Evolutionary conservation across 108 stramenopile species (phyloP), one percentile per base, ranked within the genome.

Genomic region (Mediolabrus comicus): DNA sequence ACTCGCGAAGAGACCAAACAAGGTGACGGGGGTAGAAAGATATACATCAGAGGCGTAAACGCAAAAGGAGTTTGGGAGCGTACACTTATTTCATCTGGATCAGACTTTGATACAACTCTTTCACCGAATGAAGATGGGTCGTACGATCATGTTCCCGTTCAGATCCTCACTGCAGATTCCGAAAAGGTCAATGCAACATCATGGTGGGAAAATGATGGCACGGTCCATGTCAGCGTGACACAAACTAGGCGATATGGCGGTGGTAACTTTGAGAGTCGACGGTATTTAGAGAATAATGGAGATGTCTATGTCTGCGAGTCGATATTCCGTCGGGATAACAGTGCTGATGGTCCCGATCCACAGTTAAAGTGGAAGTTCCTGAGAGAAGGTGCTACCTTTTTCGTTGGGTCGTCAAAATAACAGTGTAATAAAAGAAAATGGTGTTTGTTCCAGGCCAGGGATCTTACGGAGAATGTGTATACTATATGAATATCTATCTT

Each of bases 191-290:
- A 74, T 43, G 86, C 82, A 6, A 87, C 90, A 67, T 72, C 83
- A 3, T 92, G 92, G 92, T 92, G 92, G 89, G 87, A 90, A 65
- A 65, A 83, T 25, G 52, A 79, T 10, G 89, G 92, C 16, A 81
- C 79, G 2, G 75, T 83, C 7, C 92, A 92, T 52, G 70, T 77
- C n/a, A 86, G 86, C 4, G 87, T 83, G 84, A 74, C 89, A 64
- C 73, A 74, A 25, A 86, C 87, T 10, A 83, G 67, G 34, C 85
- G 84, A 60, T 90, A 92, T 34, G 86, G 87, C 2, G 92, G 92
- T 11, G 87, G 81, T 9, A 63, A 69, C 13, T 92, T 92, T 77
- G 87, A 88, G 71, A 86, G 85, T 54, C 79, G 53, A 66, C 72
- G 92, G 33, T 92, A 84, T 67, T 49, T 89, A 12, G 82, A 84